Conservation (phyloP, 495 filamentous ascomycete species). For the Aspergillus leporis region DNA sequence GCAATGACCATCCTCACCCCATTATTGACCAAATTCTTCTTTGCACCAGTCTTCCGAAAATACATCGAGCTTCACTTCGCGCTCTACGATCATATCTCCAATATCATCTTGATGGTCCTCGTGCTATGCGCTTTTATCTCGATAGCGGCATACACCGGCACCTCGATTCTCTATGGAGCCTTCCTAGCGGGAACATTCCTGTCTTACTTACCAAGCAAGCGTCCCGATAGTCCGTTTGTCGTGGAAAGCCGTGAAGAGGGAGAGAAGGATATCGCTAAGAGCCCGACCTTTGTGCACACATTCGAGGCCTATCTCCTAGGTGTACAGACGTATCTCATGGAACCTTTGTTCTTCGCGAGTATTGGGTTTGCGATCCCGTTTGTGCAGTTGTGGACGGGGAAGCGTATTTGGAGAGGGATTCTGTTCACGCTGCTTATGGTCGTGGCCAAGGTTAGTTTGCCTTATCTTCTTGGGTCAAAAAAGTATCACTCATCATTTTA, state of each 20-base stretch:
- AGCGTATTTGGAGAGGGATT: constrained; percentile 67
- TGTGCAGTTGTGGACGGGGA: constrained; percentile 59
- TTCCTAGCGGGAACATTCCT: constrained; percentile 63
- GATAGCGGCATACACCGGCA: constrained; percentile 58
- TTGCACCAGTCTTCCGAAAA: constrained; percentile 43
- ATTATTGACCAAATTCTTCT: constrained; percentile 45
- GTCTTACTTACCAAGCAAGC: constrained; percentile 46
- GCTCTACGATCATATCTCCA: constrained; percentile 31
- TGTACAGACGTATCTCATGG: constrained; percentile 54
- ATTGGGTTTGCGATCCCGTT: constrained; percentile 79
- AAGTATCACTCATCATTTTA: not conserved
- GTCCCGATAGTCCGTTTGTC: constrained; percentile 33
- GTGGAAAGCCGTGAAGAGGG: constrained; percentile 36
- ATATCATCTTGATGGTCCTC: constrained; percentile 41
- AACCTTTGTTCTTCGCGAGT: constrained; percentile 71
- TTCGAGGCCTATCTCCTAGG: constrained; percentile 34
- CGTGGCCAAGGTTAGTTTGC: constrained; percentile 52
- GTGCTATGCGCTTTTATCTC: constrained; percentile 50
- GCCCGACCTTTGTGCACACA: constrained; percentile 36
- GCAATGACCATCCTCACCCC: constrained; percentile 53
- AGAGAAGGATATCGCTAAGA: constrained; percentile 42
- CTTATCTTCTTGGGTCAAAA: not conserved
- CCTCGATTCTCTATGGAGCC: constrained; percentile 65
- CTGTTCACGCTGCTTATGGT: constrained; percentile 69
- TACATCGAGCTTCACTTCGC: constrained; percentile 36